These are phyloP conservation scores for Hypoxylon sp. DNA, from an alignment of 2,329 filamentous ascomycete genomes.

Conservation along the genomic window DNA sequence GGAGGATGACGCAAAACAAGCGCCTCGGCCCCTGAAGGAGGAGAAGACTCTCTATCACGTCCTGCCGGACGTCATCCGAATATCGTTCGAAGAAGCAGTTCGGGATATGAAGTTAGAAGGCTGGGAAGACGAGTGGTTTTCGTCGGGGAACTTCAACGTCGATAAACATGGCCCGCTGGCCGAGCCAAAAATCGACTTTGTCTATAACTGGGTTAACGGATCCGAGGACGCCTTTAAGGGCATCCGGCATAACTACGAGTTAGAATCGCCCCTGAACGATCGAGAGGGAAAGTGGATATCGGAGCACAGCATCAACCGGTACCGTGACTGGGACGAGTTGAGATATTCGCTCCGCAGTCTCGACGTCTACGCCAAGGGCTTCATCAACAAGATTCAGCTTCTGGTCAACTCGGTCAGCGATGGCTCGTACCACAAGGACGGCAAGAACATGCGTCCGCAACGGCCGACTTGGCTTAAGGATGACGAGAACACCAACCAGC, in stretches of 20 bases:
- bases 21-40: slow-evolving; percentile 21
- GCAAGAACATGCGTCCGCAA: slow-evolving; percentile 50
- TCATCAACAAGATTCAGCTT: slow-evolving; percentile 59
- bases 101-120: slow-evolving; percentile 54
- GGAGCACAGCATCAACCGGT: slow-evolving; percentile 57
- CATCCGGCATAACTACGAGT: slow-evolving; percentile 55
- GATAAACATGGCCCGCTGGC: slow-evolving; percentile 50
- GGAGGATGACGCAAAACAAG: slow-evolving; percentile 17
- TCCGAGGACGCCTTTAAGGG: slow-evolving; percentile 55
- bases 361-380: slow-evolving; percentile 55
- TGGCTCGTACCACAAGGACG: slow-evolving; percentile 43
- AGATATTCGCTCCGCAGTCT: slow-evolving; percentile 59
- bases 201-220: slow-evolving; percentile 61
- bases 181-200: slow-evolving; percentile 59
- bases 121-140: slow-evolving; percentile 59
- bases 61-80: slow-evolving; percentile 56
- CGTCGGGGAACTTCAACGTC: slow-evolving; percentile 52
- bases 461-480: slow-evolving; percentile 55
- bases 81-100: slow-evolving; percentile 56
- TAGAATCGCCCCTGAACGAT: slow-evolving; percentile 57
- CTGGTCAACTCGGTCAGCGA: slow-evolving; percentile 57
- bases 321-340: slow-evolving; percentile 61
- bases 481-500: slow-evolving; percentile 48
- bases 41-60: slow-evolving; percentile 38
- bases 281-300: slow-evolving; percentile 56